Conservation (phyloP, 805 yeast species). For the Ogataea trehaloabstinens region DNA sequence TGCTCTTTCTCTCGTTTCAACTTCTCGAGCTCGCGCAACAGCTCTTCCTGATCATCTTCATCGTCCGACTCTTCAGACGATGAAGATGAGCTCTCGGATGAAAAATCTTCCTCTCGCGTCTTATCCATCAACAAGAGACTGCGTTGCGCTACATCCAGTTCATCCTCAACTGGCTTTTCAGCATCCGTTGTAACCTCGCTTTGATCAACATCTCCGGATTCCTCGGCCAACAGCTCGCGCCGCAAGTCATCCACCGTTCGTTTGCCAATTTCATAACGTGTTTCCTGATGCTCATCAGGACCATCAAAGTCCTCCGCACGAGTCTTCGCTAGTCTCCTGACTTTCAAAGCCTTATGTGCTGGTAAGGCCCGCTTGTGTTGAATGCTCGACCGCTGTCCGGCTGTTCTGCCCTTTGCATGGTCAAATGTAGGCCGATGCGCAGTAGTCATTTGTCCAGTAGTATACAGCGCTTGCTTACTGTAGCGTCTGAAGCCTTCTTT, state of each 20-base stretch:
- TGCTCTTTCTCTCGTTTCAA: conserved; percentile 35
- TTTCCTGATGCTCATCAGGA: conserved; percentile 43
- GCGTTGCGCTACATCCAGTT: conserved; percentile 32
- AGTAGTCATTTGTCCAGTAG: conserved; percentile 48
- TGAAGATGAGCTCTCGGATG: conserved; percentile 7
- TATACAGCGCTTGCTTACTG: background rate
- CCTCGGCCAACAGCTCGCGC: conserved; percentile 15
- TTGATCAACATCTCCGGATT: conserved; percentile 1
- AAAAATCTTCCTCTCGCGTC: conserved; percentile 26
- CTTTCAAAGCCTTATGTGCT: conserved; percentile 53
- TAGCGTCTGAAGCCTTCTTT: no score
- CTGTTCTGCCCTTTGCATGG: conserved; percentile 55
- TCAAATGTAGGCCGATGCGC: conserved; percentile 71
- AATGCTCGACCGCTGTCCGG: conserved; percentile 42
- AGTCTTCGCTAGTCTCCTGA: conserved; percentile 29
- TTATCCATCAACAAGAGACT: conserved; percentile 15
- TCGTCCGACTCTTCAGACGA: conserved; percentile 24
- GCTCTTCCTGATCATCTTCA: conserved; percentile 49
- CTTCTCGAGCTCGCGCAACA: conserved; percentile 38
- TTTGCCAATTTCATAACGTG: conserved; percentile 23
- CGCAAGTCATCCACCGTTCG: conserved; percentile 18
- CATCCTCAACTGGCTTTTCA: conserved; percentile 2
- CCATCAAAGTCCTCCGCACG: conserved; percentile 35
- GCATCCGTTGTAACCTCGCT: background rate
- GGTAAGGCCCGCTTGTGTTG: conserved; percentile 54